A percentile compares a stretch with the other conserved stretches of the same genome.
Conservation (phyloP, 306 rosid genomes). For the Alnus glutinosa region DNA sequence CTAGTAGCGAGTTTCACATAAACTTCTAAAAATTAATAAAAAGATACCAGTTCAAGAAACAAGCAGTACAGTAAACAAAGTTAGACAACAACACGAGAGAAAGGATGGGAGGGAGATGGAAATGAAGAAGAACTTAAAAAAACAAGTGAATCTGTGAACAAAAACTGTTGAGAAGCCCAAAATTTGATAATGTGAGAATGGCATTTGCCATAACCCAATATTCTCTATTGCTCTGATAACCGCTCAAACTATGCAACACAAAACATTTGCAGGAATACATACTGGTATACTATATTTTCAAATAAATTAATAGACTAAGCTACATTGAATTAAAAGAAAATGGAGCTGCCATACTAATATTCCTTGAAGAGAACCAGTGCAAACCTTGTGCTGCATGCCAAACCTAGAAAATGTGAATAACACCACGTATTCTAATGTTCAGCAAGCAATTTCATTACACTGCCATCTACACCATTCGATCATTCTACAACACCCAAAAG, state of each 20-base stretch:
- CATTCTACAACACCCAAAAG: neutral
- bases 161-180: neutral
- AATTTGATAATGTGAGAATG: neutral
- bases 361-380: neutral
- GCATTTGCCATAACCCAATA: neutral
- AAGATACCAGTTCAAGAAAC: neutral
- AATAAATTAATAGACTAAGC: neutral
- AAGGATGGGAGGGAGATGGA: neutral
- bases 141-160: neutral
- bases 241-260: neutral
- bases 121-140: too few relatives aligned
- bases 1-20: neutral
- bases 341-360: constrained; percentile 1
- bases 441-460: neutral
- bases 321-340: neutral
- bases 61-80: neutral
- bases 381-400: constrained; percentile 9
- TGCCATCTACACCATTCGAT: neutral
- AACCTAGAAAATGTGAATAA: neutral
- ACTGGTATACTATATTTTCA: neutral
- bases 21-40: neutral
- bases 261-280: neutral
- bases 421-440: neutral
- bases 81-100: neutral
- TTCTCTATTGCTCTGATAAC: neutral